Evolutionary conservation across 495 filamentous ascomycete genomes (phyloP).

Genomic region (Xylaria grammica): DNA sequence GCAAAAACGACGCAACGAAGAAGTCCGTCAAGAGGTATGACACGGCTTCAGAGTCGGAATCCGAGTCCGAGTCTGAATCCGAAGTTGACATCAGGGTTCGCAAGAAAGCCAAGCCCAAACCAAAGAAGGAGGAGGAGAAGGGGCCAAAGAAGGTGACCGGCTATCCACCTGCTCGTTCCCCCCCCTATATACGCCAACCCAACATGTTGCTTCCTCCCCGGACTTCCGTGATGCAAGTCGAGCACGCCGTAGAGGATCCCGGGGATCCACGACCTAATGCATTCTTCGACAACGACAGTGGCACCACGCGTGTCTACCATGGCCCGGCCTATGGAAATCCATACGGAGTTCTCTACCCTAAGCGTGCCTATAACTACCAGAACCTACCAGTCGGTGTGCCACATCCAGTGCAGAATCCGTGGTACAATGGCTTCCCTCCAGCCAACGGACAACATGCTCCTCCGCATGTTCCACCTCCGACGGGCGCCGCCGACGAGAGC

Average conservation of each 20-base stretch:
- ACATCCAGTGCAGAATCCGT: conserved; percentile 34
- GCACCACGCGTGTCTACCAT: conserved; percentile 54
- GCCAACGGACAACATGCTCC: conserved; percentile 25
- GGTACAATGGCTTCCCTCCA: conserved; percentile 31
- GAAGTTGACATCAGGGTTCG: conserved; percentile 8
- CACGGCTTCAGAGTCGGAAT: conserved; percentile 5
- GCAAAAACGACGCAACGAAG: conserved; percentile 20
- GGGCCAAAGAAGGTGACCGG: conserved; percentile 15
- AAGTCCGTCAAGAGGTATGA: conserved; percentile 24
- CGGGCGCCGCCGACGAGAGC: background rate
- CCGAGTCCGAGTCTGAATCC: conserved; percentile 22
- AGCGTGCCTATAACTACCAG: conserved; percentile 17
- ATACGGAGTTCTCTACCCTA: conserved; percentile 36
- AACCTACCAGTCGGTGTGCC: conserved; percentile 27
- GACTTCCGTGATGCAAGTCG: conserved; percentile 47
- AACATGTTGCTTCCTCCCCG: conserved; percentile 43
- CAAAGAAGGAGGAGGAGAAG: conserved; percentile 12
- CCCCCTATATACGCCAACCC: conserved; percentile 22
- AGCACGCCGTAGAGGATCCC: conserved; percentile 48
- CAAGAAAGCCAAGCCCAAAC: conserved; percentile 13
- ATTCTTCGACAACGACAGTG: conserved; percentile 49
- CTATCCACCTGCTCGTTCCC: conserved; percentile 11
- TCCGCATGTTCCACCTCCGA: conserved; percentile 6
- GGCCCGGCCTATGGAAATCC: conserved; percentile 54
- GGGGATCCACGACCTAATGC: conserved; percentile 55